phyloP scores from a whole-genome alignment of 2,329 filamentous ascomycete genomes.

The Aspergillus novofumigatus region DNA sequence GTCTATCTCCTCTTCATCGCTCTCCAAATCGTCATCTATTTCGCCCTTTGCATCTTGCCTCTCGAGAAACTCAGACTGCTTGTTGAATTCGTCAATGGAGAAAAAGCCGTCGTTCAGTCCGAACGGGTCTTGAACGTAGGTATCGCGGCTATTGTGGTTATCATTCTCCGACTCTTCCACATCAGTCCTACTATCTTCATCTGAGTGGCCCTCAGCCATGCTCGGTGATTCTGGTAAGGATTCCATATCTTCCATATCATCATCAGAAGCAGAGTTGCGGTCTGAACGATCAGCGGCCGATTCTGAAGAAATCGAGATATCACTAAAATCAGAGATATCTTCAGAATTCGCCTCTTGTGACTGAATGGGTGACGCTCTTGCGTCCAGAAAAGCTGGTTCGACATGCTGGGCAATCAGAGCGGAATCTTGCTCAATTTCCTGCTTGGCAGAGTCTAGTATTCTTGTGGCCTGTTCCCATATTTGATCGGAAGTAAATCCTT shows the following conservation, averaged over 20 bases:
- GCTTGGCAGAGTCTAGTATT: slow-evolving; percentile 65
- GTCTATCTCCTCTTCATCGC: slow-evolving; percentile 78
- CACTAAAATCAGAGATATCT: slow-evolving; percentile 12
- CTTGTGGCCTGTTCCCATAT: slow-evolving; percentile 91
- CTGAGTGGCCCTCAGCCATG: slow-evolving; percentile 3
- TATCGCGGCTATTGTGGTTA: slow-evolving; percentile 38
- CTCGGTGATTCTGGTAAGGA: slow-evolving; percentile 6
- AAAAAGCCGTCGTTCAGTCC: slow-evolving; percentile 98
- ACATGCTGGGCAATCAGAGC: slow-evolving; percentile 28
- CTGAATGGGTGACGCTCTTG: neutral
- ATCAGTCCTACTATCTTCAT: slow-evolving; percentile 18
- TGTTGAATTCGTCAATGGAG: slow-evolving; percentile 96
- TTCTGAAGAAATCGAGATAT: slow-evolving; percentile 12
- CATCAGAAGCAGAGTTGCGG: slow-evolving; percentile 4
- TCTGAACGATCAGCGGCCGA: slow-evolving; percentile 9
- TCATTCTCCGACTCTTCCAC: slow-evolving; percentile 24
- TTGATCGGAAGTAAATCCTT: slow-evolving; percentile 83
- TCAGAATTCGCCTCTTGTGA: slow-evolving; percentile 12
- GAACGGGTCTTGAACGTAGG: slow-evolving; percentile 68
- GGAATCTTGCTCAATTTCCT: slow-evolving; percentile 50
- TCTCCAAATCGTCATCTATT: slow-evolving; percentile 66
- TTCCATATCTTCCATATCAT: slow-evolving; percentile 9
- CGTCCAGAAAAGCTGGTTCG: slow-evolving; percentile 7
- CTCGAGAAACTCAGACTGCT: slow-evolving; percentile 84
- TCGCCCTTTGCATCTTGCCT: slow-evolving; percentile 76